Evolutionary conservation across 2,329 filamentous ascomycete species (phyloP).

Genomic region (Neodidymelliopsis sp.): DNA sequence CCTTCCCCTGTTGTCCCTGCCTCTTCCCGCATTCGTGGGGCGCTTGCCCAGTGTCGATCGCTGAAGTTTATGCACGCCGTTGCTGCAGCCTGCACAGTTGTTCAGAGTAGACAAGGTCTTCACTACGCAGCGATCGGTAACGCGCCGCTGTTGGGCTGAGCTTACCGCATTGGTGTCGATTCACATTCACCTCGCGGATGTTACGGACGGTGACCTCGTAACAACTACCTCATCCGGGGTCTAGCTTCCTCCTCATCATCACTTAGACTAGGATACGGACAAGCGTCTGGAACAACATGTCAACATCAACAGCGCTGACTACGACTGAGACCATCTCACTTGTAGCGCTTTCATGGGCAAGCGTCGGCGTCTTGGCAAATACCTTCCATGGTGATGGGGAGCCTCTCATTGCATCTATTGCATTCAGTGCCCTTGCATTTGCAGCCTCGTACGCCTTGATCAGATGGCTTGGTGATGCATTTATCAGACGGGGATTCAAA

Average conservation of each 20-base stretch:
- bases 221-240: conserved; percentile 13
- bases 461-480: conserved; percentile 89
- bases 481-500: conserved; percentile 86
- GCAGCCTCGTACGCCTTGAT: conserved; percentile 83
- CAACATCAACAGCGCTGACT: conserved; percentile 52
- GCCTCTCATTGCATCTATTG: conserved; percentile 85
- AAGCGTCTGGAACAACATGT: conserved; percentile 16
- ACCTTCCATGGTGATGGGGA: conserved; percentile 85
- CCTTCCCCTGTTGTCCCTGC: conserved; percentile 22
- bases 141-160: not conserved
- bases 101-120: conserved; percentile 7
- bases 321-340: conserved; percentile 64
- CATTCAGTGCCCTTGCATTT: conserved; percentile 86
- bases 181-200: conserved; percentile 14
- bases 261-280: conserved; percentile 1
- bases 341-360: conserved; percentile 70
- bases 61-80: conserved; percentile 18
- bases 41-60: conserved; percentile 15
- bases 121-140: not conserved
- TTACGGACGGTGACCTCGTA: conserved; percentile 8
- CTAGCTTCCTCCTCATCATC: conserved; percentile 21
- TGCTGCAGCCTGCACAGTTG: conserved; percentile 10
- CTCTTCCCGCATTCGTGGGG: conserved; percentile 18
- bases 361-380: conserved; percentile 77
- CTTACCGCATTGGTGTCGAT: conserved; percentile 10